These are phyloP conservation scores for Epichloe aotearoae DNA, from an alignment of 2,329 filamentous ascomycete species.

Conservation along the genomic window DNA sequence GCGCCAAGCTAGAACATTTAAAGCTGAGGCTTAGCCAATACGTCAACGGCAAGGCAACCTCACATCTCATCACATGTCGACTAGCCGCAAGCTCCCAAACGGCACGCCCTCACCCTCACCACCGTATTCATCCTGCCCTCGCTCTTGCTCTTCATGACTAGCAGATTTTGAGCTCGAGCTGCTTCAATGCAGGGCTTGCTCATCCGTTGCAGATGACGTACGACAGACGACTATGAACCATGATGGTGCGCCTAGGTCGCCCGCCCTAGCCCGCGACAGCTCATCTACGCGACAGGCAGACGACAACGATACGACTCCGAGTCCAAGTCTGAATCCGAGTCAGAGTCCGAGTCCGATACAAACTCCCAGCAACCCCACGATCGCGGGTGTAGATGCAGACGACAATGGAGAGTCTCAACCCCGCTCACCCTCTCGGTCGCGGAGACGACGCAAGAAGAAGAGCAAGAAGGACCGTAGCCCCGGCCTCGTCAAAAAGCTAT, in stretches of 20 bases:
- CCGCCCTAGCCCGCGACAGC: constrained; percentile 19
- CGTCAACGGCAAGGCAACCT: background rate
- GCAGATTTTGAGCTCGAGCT: constrained; percentile 9
- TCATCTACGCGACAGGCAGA: constrained; percentile 4
- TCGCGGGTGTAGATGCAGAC: background rate
- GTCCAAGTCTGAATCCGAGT: background rate
- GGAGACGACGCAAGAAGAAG: constrained; percentile 24
- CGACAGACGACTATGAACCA: constrained; percentile 34
- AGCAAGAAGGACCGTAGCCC: constrained; percentile 24
- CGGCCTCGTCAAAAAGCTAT: constrained; percentile 41
- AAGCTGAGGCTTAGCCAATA: background rate
- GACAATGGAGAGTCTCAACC: constrained; percentile 7
- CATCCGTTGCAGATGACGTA: constrained; percentile 19
- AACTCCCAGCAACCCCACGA: constrained; percentile 5
- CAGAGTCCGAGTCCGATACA: background rate
- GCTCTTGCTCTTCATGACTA: constrained; percentile 16
- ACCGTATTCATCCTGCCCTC: background rate
- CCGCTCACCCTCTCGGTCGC: constrained; percentile 15
- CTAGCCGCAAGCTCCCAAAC: no score
- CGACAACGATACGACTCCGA: background rate
- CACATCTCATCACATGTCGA: background rate
- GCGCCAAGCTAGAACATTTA: background rate
- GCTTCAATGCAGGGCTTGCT: constrained; percentile 19
- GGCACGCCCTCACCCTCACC: background rate
- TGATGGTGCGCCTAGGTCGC: constrained; percentile 31